Percentiles rank a stretch among this genome's conserved stretches.
phyloP scores from a whole-genome alignment of 768 basidiomycete species.

The Russula ochroleuca region DNA sequence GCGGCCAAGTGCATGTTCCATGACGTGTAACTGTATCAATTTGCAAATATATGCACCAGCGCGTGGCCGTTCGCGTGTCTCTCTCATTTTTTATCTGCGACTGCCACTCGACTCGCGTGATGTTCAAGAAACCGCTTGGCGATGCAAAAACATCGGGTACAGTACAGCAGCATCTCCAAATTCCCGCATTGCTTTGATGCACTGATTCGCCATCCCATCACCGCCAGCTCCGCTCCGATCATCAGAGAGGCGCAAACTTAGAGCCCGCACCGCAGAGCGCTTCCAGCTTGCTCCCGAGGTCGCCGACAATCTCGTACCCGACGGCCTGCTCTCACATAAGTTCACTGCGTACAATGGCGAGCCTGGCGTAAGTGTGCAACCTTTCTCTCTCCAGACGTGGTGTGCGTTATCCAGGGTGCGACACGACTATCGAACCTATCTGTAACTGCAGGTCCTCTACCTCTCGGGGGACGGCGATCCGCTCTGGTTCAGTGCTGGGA shows the following conservation, averaged over 20 bases:
- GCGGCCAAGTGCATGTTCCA: too few species aligned
- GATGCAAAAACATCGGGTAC: slow-evolving; percentile 63
- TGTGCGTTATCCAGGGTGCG: slow-evolving; percentile 1
- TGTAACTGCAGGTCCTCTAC: slow-evolving; percentile 51
- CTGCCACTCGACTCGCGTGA: slow-evolving; percentile 30
- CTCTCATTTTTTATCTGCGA: background rate
- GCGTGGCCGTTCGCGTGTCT: background rate
- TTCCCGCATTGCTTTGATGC: too few species aligned
- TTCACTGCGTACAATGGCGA: slow-evolving; percentile 61
- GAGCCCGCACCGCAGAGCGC: slow-evolving; percentile 48
- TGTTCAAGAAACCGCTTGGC: slow-evolving; percentile 78
- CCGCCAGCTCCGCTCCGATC: slow-evolving; percentile 56
- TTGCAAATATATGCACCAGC: background rate
- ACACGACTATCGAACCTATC: background rate
- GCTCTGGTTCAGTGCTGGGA: slow-evolving; percentile 74
- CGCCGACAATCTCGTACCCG: slow-evolving; percentile 68
- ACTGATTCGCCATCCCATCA: background rate
- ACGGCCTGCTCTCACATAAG: slow-evolving; percentile 64
- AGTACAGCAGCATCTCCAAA: background rate
- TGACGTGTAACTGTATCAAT: too few species aligned
- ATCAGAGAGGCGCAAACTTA: slow-evolving; percentile 71
- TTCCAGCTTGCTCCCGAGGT: slow-evolving; percentile 51
- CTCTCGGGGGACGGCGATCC: slow-evolving; percentile 63
- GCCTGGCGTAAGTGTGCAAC: slow-evolving; percentile 50
- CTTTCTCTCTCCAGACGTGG: background rate